Percentiles rank a stretch among this genome's conserved stretches.
phyloP scores from a whole-genome alignment of 1,284 basidiomycete genomes.

The Puccinia hordei region DNA sequence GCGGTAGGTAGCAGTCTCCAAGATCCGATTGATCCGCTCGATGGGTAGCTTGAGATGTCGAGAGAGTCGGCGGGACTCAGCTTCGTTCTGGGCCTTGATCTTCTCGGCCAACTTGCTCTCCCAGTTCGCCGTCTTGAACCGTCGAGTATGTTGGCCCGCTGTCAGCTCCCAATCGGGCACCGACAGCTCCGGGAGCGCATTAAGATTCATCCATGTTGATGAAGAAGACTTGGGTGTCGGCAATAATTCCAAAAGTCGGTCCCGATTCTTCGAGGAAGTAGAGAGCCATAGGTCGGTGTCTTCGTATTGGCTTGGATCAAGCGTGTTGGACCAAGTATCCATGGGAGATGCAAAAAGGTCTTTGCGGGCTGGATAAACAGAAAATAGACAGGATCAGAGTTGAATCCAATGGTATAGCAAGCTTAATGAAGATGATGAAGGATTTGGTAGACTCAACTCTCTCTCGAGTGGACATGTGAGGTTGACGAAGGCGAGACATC shows the following conservation, averaged over 20 bases:
- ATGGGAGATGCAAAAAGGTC: constrained; percentile 40
- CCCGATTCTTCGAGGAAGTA: constrained; percentile 10
- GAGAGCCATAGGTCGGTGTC: constrained; percentile 42
- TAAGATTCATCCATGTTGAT: not conserved
- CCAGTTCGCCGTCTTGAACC: constrained; percentile 42
- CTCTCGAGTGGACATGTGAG: constrained; percentile 42
- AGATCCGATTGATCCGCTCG: constrained; percentile 5
- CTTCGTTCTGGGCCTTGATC: constrained; percentile 15
- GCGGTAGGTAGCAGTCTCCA: constrained; percentile 9
- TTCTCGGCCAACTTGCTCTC: constrained; percentile 34
- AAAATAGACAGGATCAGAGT: not conserved
- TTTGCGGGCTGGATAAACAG: constrained; percentile 31
- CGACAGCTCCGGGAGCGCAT: constrained; percentile 29
- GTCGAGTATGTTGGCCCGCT: constrained; percentile 41
- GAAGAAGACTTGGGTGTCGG: not conserved
- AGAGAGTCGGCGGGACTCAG: constrained; percentile 24
- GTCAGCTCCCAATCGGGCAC: constrained; percentile 48
- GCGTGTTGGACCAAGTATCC: constrained; percentile 34
- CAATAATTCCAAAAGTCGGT: constrained; percentile 39
- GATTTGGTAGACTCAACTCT: constrained; percentile 39
- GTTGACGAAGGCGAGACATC: constrained; percentile 2
- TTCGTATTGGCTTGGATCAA: constrained; percentile 35
- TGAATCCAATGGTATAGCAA: not conserved
- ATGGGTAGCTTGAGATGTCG: constrained; percentile 25
- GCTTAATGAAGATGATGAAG: not conserved